Evolutionary conservation across 129 eudicot species (phyloP).

Genomic region (Oenanthe sinensis): DNA sequence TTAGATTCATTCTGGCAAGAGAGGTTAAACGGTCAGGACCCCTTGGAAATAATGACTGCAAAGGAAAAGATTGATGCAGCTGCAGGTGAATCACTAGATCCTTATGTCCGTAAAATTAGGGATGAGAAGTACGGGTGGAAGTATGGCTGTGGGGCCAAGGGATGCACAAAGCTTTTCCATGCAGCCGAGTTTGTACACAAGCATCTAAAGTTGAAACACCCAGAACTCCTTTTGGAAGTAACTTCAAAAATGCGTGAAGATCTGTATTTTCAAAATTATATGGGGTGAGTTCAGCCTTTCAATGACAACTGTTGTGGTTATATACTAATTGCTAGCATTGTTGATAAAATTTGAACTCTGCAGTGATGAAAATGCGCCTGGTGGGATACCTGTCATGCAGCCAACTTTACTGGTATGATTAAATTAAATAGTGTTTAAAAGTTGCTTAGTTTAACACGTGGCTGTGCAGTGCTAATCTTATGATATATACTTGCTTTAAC

Average conservation of each 20-base stretch:
- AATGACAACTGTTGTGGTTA: background rate
- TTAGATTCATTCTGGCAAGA: constrained; percentile 83
- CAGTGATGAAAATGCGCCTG: constrained; percentile 94
- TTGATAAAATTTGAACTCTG: constrained; percentile 14
- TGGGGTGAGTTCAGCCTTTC: constrained; percentile 47
- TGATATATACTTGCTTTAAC: background rate
- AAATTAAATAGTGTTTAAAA: background rate
- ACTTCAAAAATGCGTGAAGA: constrained; percentile 94
- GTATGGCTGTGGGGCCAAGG: constrained; percentile 98
- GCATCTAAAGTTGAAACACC: constrained; percentile 92
- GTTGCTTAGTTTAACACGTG: background rate
- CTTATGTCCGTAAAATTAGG: constrained; percentile 86
- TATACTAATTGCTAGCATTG: background rate
- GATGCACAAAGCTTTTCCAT: constrained; percentile 97
- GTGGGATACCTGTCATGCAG: constrained; percentile 88
- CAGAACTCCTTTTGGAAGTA: constrained; percentile 65
- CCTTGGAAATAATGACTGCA: constrained; percentile 84
- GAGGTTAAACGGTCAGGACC: constrained; percentile 80
- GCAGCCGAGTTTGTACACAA: constrained; percentile 96
- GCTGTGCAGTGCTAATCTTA: background rate
- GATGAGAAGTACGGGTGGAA: constrained; percentile 99
- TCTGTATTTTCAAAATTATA: constrained; percentile 84
- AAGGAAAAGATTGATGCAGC: constrained; percentile 94
- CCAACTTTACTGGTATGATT: constrained; percentile 50
- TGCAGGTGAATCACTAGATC: constrained; percentile 85